Base-by-base conservation (phyloP, 805 yeast genomes). In the Torulaspora microellipsoides region DNA sequence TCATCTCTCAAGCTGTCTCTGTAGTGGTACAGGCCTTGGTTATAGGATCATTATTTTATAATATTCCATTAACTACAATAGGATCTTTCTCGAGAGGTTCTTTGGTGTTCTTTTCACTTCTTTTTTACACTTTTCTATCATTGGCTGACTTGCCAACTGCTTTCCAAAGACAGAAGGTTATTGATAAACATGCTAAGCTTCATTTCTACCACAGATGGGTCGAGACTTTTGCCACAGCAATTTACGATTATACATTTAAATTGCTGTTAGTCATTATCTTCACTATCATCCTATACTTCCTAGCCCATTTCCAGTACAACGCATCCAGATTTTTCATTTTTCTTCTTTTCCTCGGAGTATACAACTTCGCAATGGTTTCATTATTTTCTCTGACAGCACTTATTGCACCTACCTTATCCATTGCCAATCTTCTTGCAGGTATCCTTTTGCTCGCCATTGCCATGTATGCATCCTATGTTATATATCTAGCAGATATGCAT, bases 181-280 rank as follows among this genome's bases (percentile, higher is more conserved):
- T 81, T 28, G 74, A 69, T 51, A 83, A 83, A 57, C 91, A 84
- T 55, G 75, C 78, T 51, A 71, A 74, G 45, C 81, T 80, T 53
- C 78, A 82, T 8, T 74, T 82, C 51, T 83, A 83, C 59, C 72
- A 77, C 34, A 83, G 85, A 8, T 74, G 85, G 31, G 76, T 82
- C 8, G 88, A 83, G 59, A 83, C 85, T 1, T 51, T 83, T 5
- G 80, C 85, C 0, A 66, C 78, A 5, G 69, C 80, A 35, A 48
- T 79, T 7, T 73, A 81, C 10, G 83, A 80, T 44, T 61, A 83
- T 49, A 85, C 86, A 1, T 68, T 75, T 40, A 83, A 81, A 59
- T 48, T 73, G 9, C 35, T 67, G 17, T 59, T 70, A 25, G 62
- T 69, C 25, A 51, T 74, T 27, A 53, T 64, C n/a, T 79, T 78